Percentiles rank a stretch among this genome's conserved stretches.
Conservation (phyloP, 805 yeast species). For the Zygoascus bituminiphila region DNA sequence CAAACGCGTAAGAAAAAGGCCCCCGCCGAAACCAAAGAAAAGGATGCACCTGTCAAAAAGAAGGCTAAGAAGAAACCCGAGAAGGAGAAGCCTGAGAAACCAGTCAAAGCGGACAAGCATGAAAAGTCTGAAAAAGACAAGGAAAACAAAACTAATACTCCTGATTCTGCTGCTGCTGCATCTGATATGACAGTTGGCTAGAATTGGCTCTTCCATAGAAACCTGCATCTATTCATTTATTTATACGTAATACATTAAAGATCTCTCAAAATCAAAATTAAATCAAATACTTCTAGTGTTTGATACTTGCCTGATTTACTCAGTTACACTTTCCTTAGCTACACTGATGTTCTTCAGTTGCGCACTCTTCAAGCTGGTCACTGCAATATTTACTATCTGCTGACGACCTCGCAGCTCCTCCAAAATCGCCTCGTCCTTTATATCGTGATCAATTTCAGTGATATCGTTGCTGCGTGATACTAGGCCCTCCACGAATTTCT, state of each 20-base stretch:
- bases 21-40: constrained; percentile 7
- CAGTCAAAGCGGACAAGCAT: not conserved
- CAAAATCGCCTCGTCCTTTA: not conserved
- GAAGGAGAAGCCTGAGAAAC: not conserved
- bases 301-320: too few species aligned
- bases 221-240: not conserved
- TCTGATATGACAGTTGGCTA: too few species aligned
- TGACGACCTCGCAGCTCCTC: not conserved
- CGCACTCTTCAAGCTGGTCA: not conserved
- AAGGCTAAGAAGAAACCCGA: constrained; percentile 3
- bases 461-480: not conserved
- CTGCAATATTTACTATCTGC: not conserved
- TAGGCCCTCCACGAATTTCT: constrained; percentile 23
- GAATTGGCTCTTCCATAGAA: too few species aligned
- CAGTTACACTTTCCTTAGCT: not conserved
- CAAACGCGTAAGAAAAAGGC: constrained; percentile 9
- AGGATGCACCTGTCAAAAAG: not conserved
- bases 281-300: too few species aligned
- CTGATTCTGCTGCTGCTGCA: not conserved
- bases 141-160: not conserved
- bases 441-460: not conserved
- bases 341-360: not conserved
- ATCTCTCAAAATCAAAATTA: not conserved
- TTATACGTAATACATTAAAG: not conserved
- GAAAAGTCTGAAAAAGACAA: constrained; percentile 2